Percentiles rank a stretch among this genome's conserved stretches.
Conservation (phyloP, 192 early-diverging fungal species). For the Coemansia sp. region DNA sequence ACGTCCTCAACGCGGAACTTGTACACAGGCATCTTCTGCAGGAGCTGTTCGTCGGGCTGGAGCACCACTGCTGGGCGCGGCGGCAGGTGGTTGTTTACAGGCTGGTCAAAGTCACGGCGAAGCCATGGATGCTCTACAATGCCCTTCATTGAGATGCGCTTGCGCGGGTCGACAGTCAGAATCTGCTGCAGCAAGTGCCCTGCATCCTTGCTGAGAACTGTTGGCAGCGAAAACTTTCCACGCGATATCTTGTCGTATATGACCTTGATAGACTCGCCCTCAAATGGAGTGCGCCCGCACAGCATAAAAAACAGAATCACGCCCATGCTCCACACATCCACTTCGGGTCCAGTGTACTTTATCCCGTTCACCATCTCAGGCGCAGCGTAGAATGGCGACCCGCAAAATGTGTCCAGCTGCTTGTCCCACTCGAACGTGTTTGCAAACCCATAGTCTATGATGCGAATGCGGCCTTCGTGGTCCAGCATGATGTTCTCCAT, state of each 20-base stretch:
- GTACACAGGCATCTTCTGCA: constrained; percentile 52
- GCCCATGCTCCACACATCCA: constrained; percentile 87
- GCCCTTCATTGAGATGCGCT: constrained; percentile 67
- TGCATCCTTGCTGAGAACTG: constrained; percentile 57
- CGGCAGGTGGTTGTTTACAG: constrained; percentile 67
- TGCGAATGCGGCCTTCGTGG: constrained; percentile 67
- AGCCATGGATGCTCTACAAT: constrained; percentile 73
- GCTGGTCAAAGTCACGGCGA: constrained; percentile 68
- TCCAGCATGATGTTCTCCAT: constrained; percentile 88
- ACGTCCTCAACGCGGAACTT: constrained; percentile 35
- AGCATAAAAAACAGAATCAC: constrained; percentile 83
- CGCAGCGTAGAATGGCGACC: constrained; percentile 79
- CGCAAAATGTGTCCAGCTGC: constrained; percentile 58
- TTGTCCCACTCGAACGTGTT: constrained; percentile 63
- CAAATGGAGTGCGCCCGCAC: constrained; percentile 83
- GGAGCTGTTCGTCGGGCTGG: constrained; percentile 38
- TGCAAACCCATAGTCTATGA: constrained; percentile 89
- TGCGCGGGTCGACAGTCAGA: constrained; percentile 70
- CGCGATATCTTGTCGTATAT: constrained; percentile 81
- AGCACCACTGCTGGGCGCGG: constrained; percentile 51
- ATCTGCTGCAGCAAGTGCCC: constrained; percentile 68
- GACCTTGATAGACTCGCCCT: constrained; percentile 80
- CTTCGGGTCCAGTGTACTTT: constrained; percentile 81
- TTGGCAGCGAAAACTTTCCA: constrained; percentile 63
- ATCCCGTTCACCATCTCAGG: constrained; percentile 84